Conservation (phyloP, 176 grass and related monocot species). For the Dendrocalamus sinicus region DNA sequence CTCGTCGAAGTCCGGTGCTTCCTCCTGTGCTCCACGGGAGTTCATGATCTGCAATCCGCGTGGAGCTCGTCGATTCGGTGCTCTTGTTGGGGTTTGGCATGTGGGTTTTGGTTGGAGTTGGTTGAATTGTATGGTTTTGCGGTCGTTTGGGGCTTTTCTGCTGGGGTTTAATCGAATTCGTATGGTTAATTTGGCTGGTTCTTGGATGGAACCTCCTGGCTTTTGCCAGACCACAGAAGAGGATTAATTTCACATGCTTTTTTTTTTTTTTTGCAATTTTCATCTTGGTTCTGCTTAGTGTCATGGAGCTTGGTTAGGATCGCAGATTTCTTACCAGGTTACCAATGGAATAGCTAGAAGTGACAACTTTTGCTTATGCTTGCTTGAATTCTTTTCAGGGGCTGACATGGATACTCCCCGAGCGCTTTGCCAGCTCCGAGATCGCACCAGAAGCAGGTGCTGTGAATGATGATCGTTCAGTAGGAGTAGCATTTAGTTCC, state of each 20-base stretch:
- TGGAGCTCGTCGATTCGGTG: not conserved
- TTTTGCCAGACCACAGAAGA: not conserved
- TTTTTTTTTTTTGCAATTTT: not conserved
- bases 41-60: not conserved
- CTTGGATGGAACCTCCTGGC: not conserved
- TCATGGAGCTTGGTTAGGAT: not conserved
- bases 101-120: not conserved
- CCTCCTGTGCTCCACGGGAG: not conserved
- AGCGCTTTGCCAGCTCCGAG: slow-evolving; percentile 93
- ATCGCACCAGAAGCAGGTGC: slow-evolving; percentile 94
- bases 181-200: slow-evolving; percentile 3
- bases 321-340: not conserved
- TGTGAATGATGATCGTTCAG: slow-evolving; percentile 25
- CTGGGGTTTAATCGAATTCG: not conserved
- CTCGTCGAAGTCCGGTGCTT: not conserved
- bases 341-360: not conserved
- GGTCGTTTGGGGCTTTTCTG: not conserved
- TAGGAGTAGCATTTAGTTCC: slow-evolving; percentile 12
- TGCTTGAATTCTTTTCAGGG: slow-evolving; percentile 52
- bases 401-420: slow-evolving; percentile 88
- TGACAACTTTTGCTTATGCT: slow-evolving; percentile 16
- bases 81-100: not conserved
- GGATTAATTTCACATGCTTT: not conserved
- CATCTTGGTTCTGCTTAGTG: not conserved
- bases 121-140: not conserved